phyloP scores from a whole-genome alignment of 768 basidiomycete species.

The Sarcodon aspratus region DNA sequence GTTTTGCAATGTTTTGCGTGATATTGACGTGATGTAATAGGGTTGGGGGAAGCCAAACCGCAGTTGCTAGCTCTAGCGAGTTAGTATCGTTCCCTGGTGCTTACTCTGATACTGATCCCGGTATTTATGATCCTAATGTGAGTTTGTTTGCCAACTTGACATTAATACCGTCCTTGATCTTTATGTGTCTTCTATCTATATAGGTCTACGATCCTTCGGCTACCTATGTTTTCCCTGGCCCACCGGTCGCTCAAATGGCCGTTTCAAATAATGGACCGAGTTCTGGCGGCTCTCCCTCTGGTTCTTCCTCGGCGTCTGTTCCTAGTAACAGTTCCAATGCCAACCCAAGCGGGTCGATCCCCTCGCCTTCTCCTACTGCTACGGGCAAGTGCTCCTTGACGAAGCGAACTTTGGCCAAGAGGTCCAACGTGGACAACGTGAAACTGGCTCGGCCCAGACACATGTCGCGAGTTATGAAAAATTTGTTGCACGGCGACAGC shows the following conservation, averaged over 20 bases:
- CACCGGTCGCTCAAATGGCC: conserved; percentile 13
- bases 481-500: background rate
- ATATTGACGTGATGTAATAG: background rate
- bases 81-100: conserved; percentile 58
- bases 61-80: conserved; percentile 35
- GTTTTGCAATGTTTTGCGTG: too few species aligned
- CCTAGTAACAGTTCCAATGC: too few species aligned
- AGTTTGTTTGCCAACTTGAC: conserved; percentile 1
- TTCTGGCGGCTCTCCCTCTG: background rate
- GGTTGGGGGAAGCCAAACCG: conserved; percentile 44
- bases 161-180: background rate
- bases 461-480: background rate
- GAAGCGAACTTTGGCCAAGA: background rate
- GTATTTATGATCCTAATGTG: conserved; percentile 50
- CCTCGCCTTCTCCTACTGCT: background rate
- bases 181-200: background rate
- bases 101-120: conserved; percentile 62
- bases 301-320: too few species aligned
- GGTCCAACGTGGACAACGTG: background rate
- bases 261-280: conserved; percentile 6
- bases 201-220: conserved; percentile 14
- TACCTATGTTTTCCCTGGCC: conserved; percentile 18
- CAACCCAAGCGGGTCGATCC: background rate
- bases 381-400: background rate
- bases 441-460: background rate